A percentile compares a stretch with the other conserved stretches of the same genome.
Conservation (phyloP, 129 eudicot genomes). For the Escallonia rubra region DNA sequence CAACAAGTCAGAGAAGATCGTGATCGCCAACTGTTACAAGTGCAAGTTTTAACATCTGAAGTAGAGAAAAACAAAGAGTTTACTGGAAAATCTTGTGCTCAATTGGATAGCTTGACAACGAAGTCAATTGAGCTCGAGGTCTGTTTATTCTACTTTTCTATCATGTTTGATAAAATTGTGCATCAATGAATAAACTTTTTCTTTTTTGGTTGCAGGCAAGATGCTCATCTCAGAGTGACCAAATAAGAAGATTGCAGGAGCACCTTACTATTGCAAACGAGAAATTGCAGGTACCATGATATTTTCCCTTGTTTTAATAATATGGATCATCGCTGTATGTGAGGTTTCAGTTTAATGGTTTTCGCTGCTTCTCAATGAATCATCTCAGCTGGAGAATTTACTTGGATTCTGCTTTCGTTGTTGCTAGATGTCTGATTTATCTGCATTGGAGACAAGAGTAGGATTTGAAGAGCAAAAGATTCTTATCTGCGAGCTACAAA, state of each 20-base stretch:
- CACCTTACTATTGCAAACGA: conserved; percentile 62
- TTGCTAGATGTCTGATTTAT: conserved; percentile 62
- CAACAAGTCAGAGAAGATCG: conserved; percentile 84
- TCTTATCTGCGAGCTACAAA: conserved; percentile 49
- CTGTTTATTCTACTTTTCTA: conserved; percentile 3
- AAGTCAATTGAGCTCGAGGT: conserved; percentile 79
- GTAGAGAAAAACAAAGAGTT: conserved; percentile 50
- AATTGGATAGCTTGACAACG: conserved; percentile 47
- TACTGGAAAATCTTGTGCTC: conserved; percentile 53
- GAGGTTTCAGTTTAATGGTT: not conserved
- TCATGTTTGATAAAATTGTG: not conserved
- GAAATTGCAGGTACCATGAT: conserved; percentile 58
- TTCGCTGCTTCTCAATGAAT: not conserved
- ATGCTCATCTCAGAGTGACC: conserved; percentile 61
- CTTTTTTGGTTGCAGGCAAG: conserved; percentile 34
- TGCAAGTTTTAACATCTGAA: conserved; percentile 51
- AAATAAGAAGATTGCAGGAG: conserved; percentile 57
- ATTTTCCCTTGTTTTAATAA: not conserved
- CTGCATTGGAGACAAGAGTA: conserved; percentile 56
- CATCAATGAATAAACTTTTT: no score
- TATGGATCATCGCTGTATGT: not conserved
- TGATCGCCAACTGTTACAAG: conserved; percentile 46
- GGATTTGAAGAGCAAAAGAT: conserved; percentile 69
- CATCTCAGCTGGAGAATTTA: not conserved
- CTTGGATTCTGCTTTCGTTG: not conserved